These are phyloP conservation scores for Eutypa lata DNA, from an alignment of 2,329 filamentous ascomycete genomes.

Conservation along the genomic window DNA sequence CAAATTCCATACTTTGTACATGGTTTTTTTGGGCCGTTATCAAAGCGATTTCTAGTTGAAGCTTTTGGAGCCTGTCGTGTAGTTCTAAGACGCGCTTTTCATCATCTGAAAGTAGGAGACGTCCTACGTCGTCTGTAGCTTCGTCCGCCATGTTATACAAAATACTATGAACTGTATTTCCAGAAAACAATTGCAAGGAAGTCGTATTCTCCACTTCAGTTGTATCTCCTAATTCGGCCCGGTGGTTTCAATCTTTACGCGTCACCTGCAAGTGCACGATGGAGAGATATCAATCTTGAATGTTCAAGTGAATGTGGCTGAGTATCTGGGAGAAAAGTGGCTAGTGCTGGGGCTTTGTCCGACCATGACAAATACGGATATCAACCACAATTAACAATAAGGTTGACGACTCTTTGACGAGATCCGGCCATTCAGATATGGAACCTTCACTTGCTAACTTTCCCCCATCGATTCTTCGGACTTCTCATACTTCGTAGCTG, in stretches of 20 bases:
- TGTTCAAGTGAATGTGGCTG: background rate
- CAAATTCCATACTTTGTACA: conserved; percentile 28
- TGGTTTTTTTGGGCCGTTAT: conserved; percentile 48
- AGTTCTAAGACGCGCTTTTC: conserved; percentile 66
- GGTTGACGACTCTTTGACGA: too few species aligned
- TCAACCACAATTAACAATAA: background rate
- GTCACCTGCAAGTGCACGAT: conserved; percentile 3
- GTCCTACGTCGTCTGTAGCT: conserved; percentile 21
- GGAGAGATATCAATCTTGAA: background rate
- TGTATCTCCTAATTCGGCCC: too few species aligned
- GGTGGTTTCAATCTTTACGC: too few species aligned
- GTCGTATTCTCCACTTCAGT: too few species aligned
- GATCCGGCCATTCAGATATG: too few species aligned
- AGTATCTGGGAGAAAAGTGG: background rate
- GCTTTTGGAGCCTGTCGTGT: conserved; percentile 68
- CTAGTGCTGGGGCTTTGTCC: background rate
- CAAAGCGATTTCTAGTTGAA: conserved; percentile 70
- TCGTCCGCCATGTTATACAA: conserved; percentile 21
- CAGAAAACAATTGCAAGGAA: too few species aligned
- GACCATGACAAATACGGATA: background rate
- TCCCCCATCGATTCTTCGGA: background rate
- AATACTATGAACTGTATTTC: too few species aligned
- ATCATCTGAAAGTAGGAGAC: conserved; percentile 58
- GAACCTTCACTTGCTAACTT: background rate
- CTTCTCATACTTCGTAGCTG: too few species aligned